A percentile compares a stretch with the other conserved stretches of the same genome.
These are phyloP conservation scores for Coccomyxa subellipsoidea DNA, from an alignment of 163 green algal species.

Conservation along the genomic window DNA sequence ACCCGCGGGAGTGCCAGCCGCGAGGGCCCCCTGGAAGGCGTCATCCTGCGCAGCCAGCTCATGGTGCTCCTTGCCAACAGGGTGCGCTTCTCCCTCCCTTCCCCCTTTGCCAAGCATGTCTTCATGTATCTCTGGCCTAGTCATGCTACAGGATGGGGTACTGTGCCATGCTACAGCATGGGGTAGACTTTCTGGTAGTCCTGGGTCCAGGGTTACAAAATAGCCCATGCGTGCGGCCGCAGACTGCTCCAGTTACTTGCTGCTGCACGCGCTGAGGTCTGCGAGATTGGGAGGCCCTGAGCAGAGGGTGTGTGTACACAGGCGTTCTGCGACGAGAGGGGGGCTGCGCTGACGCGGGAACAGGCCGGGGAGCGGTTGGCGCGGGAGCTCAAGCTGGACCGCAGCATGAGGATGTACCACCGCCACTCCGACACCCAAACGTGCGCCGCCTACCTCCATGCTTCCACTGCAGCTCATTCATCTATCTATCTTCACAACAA, in stretches of 20 bases:
- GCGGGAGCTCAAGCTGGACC: constrained; percentile 3
- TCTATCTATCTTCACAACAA: too few relatives aligned
- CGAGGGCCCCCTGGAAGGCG: constrained; percentile 53
- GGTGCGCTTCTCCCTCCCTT: not conserved
- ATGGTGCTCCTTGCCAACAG: constrained; percentile 69
- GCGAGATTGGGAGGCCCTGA: too few relatives aligned
- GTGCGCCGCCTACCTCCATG: not conserved
- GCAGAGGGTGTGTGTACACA: too few relatives aligned
- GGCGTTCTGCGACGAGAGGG: constrained; percentile 11
- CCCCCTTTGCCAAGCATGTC: not conserved
- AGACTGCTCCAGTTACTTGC: too few relatives aligned
- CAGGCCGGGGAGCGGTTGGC: not conserved
- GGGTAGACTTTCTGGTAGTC: too few relatives aligned
- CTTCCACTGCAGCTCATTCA: too few relatives aligned
- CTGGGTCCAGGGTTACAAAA: too few relatives aligned
- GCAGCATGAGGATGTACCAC: constrained; percentile 6
- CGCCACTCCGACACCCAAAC: not conserved
- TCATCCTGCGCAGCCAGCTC: constrained; percentile 84
- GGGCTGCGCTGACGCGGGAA: not conserved
- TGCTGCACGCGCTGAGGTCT: too few relatives aligned
- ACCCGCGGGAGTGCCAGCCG: not conserved
- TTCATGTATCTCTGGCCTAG: not conserved
- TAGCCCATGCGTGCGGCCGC: too few relatives aligned
- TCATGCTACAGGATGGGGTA: too few relatives aligned
- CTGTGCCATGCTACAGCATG: too few relatives aligned